These are phyloP conservation scores for Aspergillus ochraceus DNA, from an alignment of 2,329 filamentous ascomycete species.

Conservation along the genomic window DNA sequence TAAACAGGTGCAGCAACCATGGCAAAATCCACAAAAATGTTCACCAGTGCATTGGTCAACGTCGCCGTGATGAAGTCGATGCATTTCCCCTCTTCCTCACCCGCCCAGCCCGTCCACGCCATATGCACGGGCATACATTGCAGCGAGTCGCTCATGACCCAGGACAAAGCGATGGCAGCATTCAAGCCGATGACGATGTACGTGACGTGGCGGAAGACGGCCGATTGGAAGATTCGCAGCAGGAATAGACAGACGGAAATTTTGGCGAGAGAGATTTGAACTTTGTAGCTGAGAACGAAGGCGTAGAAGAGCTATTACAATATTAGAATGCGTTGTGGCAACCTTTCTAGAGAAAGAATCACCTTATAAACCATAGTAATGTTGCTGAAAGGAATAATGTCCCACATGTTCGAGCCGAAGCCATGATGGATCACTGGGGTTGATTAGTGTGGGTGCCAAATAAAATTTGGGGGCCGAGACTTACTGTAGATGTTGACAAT, in stretches of 20 bases:
- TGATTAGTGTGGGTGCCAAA: not conserved
- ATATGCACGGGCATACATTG: conserved; percentile 23
- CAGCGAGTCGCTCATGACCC: conserved; percentile 18
- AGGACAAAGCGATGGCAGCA: conserved; percentile 19
- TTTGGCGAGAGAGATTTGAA: conserved; percentile 23
- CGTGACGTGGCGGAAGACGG: conserved; percentile 16
- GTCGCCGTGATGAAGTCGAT: conserved; percentile 21
- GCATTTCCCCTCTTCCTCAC: conserved; percentile 14
- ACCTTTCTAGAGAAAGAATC: not conserved
- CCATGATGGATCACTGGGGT: conserved; percentile 21
- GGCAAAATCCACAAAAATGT: conserved; percentile 20
- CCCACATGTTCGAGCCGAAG: conserved; percentile 25
- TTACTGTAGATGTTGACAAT: conserved; percentile 15
- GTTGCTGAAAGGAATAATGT: conserved; percentile 19
- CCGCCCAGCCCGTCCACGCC: conserved; percentile 21
- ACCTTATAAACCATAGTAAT: conserved; percentile 23
- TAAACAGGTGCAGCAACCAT: conserved; percentile 25
- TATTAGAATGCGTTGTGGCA: not conserved
- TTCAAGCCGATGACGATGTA: conserved; percentile 22
- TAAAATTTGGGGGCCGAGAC: not conserved
- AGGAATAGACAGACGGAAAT: conserved; percentile 27
- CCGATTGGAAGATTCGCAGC: conserved; percentile 22
- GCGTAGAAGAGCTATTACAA: conserved; percentile 15
- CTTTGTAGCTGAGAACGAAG: conserved; percentile 21
- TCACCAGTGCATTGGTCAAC: conserved; percentile 19